These are phyloP conservation scores for Blumeriella jaapii DNA, from an alignment of 2,329 filamentous ascomycete genomes.

Conservation along the genomic window DNA sequence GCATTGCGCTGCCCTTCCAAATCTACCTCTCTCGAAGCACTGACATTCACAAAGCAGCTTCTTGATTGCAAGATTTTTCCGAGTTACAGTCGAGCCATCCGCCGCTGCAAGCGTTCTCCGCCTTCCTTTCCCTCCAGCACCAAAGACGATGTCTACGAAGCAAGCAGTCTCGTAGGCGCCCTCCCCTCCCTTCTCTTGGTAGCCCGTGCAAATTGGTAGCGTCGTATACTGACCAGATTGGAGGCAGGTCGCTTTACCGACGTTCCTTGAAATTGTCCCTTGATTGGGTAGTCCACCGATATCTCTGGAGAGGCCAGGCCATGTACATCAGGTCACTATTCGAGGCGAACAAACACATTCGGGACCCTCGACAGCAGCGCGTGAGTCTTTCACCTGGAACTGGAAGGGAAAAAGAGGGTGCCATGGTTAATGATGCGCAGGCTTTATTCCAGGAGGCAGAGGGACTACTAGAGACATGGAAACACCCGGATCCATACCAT, in stretches of 20 bases:
- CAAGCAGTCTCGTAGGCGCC: slow-evolving; percentile 26
- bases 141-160: slow-evolving; percentile 27
- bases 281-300: slow-evolving; percentile 88
- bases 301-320: slow-evolving; percentile 91
- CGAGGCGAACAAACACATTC: slow-evolving; percentile 80
- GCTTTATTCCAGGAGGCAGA: slow-evolving; percentile 79
- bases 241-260: slow-evolving; percentile 64
- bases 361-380: slow-evolving; percentile 74
- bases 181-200: no score
- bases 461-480: slow-evolving; percentile 81
- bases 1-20: background rate
- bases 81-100: slow-evolving; percentile 4
- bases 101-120: slow-evolving; percentile 2
- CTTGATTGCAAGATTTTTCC: slow-evolving; percentile 3
- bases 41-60: background rate
- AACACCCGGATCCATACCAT: slow-evolving; percentile 90
- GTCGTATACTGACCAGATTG: slow-evolving; percentile 8
- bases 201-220: background rate
- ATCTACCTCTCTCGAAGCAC: background rate
- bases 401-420: background rate
- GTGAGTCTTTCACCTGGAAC: slow-evolving; percentile 28
- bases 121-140: no score
- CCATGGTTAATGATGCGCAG: slow-evolving; percentile 36
- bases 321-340: slow-evolving; percentile 92
- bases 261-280: slow-evolving; percentile 86